These are phyloP conservation scores for Apiospora pterosperma DNA, from an alignment of 2,329 filamentous ascomycete genomes.

Conservation along the genomic window DNA sequence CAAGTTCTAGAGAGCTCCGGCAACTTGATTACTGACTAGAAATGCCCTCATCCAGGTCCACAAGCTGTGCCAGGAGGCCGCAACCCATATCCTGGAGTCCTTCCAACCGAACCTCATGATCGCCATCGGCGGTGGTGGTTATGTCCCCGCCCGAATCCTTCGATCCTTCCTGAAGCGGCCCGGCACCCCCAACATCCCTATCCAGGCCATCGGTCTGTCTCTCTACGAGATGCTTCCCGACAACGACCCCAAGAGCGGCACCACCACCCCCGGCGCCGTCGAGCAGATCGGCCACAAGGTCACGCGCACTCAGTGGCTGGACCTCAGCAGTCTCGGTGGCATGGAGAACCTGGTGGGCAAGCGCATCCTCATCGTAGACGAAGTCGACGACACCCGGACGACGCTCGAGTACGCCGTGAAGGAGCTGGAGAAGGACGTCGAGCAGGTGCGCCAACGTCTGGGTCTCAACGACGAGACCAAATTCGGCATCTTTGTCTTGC, in stretches of 20 bases:
- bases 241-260: conserved; percentile 47
- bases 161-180: conserved; percentile 94
- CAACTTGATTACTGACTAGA: neutral
- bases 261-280: conserved; percentile 42
- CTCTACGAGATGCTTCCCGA: conserved; percentile 81
- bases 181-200: conserved; percentile 89
- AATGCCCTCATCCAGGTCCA: conserved; percentile 64
- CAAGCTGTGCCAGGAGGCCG: conserved; percentile 90
- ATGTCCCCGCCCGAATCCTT: conserved; percentile 93
- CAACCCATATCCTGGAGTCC: conserved; percentile 73
- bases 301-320: conserved; percentile 96
- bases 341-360: conserved; percentile 79
- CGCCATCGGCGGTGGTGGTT: conserved; percentile 95
- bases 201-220: conserved; percentile 97
- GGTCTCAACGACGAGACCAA: conserved; percentile 70
- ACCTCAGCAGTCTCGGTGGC: conserved; percentile 65
- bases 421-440: conserved; percentile 85
- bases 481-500: conserved; percentile 93
- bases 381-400: conserved; percentile 79
- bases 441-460: conserved; percentile 70
- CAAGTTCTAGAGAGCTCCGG: neutral
- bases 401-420: conserved; percentile 77
- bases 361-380: conserved; percentile 81
- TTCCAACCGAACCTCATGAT: conserved; percentile 97
- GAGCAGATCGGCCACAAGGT: conserved; percentile 90